phyloP scores from a whole-genome alignment of 345 rosid species.

The Hevea brasiliensis region DNA sequence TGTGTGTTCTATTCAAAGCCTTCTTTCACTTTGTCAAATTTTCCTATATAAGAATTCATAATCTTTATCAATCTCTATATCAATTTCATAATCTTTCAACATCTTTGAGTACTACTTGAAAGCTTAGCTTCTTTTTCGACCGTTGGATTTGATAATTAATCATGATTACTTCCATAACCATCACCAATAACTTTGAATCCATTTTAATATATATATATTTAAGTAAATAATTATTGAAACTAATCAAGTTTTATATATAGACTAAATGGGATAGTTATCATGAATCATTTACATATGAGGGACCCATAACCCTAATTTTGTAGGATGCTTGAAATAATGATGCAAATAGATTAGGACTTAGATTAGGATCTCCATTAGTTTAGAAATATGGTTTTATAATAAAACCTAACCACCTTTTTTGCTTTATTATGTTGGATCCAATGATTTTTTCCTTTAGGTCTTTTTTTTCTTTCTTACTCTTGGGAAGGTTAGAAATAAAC shows the following conservation, averaged over 20 bases:
- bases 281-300: too few relatives aligned
- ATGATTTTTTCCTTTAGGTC: constrained; percentile 31
- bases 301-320: too few relatives aligned
- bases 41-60: constrained; percentile 21
- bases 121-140: constrained; percentile 34
- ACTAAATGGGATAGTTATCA: too few relatives aligned
- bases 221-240: too few relatives aligned
- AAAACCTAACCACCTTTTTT: constrained; percentile 37
- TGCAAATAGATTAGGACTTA: constrained; percentile 35
- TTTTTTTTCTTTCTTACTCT: neutral
- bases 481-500: too few relatives aligned
- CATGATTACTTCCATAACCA: constrained; percentile 25
- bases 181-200: neutral
- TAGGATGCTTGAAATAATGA: constrained; percentile 36
- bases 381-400: constrained; percentile 1
- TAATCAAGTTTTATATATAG: too few relatives aligned
- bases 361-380: constrained; percentile 34
- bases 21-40: constrained; percentile 32
- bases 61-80: neutral
- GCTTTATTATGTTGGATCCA: constrained; percentile 47
- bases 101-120: too few relatives aligned
- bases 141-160: constrained; percentile 41
- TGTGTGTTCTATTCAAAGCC: constrained; percentile 28
- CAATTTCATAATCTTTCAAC: too few relatives aligned
- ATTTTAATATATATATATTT: too few relatives aligned